phyloP scores from a whole-genome alignment of 495 filamentous ascomycete species.

The Xylaria acuta region DNA sequence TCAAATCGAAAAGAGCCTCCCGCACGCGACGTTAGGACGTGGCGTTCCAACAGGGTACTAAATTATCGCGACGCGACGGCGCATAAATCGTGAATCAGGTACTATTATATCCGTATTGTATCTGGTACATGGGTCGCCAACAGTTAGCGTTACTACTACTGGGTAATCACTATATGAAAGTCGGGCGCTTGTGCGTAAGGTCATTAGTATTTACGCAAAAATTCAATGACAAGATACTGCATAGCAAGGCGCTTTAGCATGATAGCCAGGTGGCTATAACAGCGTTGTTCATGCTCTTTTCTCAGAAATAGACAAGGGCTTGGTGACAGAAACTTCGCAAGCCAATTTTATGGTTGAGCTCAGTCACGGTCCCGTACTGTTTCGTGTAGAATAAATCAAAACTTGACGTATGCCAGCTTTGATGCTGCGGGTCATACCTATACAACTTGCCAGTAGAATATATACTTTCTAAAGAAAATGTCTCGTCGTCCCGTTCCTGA shows the following conservation, averaged over 20 bases:
- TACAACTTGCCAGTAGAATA: conserved; percentile 6
- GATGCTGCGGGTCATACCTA: conserved; percentile 17
- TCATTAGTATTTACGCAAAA: not conserved
- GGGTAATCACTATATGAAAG: too few species aligned
- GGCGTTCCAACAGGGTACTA: not conserved
- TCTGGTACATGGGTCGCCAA: too few species aligned
- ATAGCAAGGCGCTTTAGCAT: not conserved
- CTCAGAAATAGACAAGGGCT: not conserved
- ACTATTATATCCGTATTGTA: conserved; percentile 2
- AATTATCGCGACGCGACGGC: conserved; percentile 9
- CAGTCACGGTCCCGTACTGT: not conserved
- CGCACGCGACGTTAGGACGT: conserved; percentile 10
- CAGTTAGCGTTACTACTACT: too few species aligned
- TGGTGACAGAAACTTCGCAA: not conserved
- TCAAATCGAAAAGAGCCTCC: not conserved
- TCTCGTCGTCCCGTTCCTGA: not conserved
- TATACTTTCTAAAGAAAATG: conserved; percentile 16
- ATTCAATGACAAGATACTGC: not conserved
- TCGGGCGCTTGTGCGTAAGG: not conserved
- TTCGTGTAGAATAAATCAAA: not conserved
- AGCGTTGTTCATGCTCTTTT: not conserved
- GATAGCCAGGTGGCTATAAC: not conserved
- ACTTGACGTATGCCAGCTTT: not conserved
- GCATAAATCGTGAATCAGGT: conserved; percentile 10
- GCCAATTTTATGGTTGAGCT: not conserved